A percentile compares a stretch with the other conserved stretches of the same genome.
These are phyloP conservation scores for Penicillium longicatenatum DNA, from an alignment of 495 filamentous ascomycete species.

Conservation along the genomic window DNA sequence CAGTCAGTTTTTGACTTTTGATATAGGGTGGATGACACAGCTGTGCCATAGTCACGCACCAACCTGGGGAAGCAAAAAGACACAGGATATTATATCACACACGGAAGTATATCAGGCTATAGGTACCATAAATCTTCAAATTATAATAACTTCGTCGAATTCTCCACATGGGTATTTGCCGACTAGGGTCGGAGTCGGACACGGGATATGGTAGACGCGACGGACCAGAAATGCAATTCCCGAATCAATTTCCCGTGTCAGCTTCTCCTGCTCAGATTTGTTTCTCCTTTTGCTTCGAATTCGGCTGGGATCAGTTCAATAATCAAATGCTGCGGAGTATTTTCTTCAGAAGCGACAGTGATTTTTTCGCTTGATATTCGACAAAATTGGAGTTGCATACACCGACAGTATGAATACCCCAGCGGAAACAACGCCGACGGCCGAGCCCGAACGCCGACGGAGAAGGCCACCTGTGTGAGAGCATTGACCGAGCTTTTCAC, in stretches of 20 bases:
- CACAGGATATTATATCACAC: too few relatives aligned
- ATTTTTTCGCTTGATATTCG: too few relatives aligned
- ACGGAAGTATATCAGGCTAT: too few relatives aligned
- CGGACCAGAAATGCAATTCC: conserved; percentile 31
- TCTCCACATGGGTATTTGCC: too few relatives aligned
- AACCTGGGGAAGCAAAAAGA: too few relatives aligned
- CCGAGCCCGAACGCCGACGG: conserved; percentile 43
- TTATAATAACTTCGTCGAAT: too few relatives aligned
- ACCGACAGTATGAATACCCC: background rate
- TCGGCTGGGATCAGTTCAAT: background rate
- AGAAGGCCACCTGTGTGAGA: conserved; percentile 50
- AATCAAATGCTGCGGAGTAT: background rate
- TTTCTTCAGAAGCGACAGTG: too few relatives aligned
- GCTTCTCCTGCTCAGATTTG: background rate
- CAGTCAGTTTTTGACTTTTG: too few relatives aligned
- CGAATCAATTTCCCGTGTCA: background rate
- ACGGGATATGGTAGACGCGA: conserved; percentile 30
- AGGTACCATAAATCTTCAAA: too few relatives aligned
- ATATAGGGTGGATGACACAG: too few relatives aligned
- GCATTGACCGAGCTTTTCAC: background rate
- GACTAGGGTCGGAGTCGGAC: too few relatives aligned
- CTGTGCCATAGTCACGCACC: too few relatives aligned
- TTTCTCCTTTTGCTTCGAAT: background rate
- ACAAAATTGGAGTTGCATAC: background rate
- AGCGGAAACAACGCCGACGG: conserved; percentile 19